phyloP scores from a whole-genome alignment of 805 yeast genomes.

The Teunomyces tritomae region DNA sequence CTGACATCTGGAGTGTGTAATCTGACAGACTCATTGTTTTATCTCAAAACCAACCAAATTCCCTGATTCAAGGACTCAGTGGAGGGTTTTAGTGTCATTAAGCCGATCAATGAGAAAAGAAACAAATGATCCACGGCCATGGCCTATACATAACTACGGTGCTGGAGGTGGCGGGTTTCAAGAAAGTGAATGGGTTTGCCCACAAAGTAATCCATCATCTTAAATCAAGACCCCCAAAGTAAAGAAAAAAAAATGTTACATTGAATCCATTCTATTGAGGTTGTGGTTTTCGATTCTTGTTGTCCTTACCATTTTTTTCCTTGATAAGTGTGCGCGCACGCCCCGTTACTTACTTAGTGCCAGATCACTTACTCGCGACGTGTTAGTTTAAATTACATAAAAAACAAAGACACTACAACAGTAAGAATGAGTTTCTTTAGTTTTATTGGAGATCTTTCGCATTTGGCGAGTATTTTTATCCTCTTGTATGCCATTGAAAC shows the following conservation, averaged over 20 bases:
- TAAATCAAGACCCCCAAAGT: not conserved
- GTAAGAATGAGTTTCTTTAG: slow-evolving; percentile 40
- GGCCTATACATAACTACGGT: slow-evolving; percentile 65
- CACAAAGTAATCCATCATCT: not conserved
- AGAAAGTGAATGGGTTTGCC: slow-evolving; percentile 4
- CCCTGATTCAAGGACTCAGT: slow-evolving; percentile 52
- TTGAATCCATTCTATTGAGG: not conserved
- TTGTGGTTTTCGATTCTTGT: not conserved
- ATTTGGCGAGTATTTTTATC: slow-evolving; percentile 73
- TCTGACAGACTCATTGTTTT: slow-evolving; percentile 11
- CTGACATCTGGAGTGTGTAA: slow-evolving; percentile 46
- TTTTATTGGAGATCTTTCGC: slow-evolving; percentile 72
- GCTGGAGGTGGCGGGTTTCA: slow-evolving; percentile 29
- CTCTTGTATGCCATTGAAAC: slow-evolving; percentile 66
- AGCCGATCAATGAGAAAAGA: slow-evolving; percentile 32
- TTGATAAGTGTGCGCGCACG: no score
- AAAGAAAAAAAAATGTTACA: not conserved
- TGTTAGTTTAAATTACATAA: not conserved
- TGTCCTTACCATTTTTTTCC: no score
- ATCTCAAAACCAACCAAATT: slow-evolving; percentile 7
- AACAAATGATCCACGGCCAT: slow-evolving; percentile 19
- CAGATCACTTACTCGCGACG: not conserved
- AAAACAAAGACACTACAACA: not conserved
- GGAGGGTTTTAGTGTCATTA: slow-evolving; percentile 35
- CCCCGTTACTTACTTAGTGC: not conserved